phyloP scores from a whole-genome alignment of 352 stramenopile species.

The Globisporangium cederbergense region DNA sequence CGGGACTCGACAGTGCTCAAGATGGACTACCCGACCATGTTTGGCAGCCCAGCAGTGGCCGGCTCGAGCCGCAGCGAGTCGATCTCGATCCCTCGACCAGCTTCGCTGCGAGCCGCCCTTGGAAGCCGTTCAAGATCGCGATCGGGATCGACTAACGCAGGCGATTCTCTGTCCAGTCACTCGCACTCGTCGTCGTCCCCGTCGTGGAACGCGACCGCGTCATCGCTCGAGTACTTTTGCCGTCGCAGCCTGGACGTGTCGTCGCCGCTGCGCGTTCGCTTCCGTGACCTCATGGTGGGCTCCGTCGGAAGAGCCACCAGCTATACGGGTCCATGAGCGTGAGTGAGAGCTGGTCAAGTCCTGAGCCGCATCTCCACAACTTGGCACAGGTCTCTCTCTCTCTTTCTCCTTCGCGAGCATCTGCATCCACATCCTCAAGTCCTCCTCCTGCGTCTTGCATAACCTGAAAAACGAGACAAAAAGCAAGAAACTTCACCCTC shows the following conservation, averaged over 20 bases:
- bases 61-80: conserved; percentile 28
- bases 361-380: background rate
- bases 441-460: background rate
- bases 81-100: conserved; percentile 47
- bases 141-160: conserved; percentile 1
- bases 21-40: conserved; percentile 12
- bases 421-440: background rate
- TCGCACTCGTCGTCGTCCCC: conserved; percentile 54
- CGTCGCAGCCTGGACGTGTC: conserved; percentile 66
- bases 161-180: conserved; percentile 12
- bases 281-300: conserved; percentile 63
- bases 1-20: conserved; percentile 22
- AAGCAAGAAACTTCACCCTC: background rate
- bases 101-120: conserved; percentile 5
- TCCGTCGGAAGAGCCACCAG: conserved; percentile 44
- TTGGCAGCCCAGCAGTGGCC: conserved; percentile 1
- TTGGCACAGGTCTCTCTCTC: background rate
- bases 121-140: conserved; percentile 6
- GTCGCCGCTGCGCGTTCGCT: conserved; percentile 49
- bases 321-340: conserved; percentile 35
- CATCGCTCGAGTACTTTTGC: conserved; percentile 57
- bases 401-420: background rate
- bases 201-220: conserved; percentile 31
- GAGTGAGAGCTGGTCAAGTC: background rate
- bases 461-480: conserved; percentile 11